Conservation (phyloP, 345 rosid species). For the Euphorbia pulcherrima region DNA sequence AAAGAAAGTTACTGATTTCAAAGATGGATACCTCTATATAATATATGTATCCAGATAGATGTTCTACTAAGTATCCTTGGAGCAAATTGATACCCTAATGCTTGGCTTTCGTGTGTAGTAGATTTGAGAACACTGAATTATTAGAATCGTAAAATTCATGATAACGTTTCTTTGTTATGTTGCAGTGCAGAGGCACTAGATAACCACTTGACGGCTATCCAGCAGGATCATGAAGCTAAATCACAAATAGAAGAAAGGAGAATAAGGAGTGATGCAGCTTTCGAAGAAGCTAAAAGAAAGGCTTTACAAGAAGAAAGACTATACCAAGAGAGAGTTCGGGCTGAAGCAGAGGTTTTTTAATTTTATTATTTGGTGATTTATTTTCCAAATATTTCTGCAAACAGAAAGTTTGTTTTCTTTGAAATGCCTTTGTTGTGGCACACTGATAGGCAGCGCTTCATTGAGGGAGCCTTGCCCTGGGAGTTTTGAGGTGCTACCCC, state of each 20-base stretch:
- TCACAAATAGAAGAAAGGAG: constrained; percentile 88
- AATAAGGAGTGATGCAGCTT: constrained; percentile 75
- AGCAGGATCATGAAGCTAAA: constrained; percentile 71
- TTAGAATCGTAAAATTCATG: background rate
- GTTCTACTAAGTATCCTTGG: background rate
- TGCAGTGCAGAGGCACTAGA: constrained; percentile 93
- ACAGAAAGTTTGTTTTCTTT: background rate
- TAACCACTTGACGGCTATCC: constrained; percentile 76
- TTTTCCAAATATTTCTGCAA: background rate
- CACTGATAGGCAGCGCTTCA: too few species aligned
- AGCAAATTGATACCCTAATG: background rate
- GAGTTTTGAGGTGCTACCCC: too few species aligned
- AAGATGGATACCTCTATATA: too few species aligned
- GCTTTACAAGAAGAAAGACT: constrained; percentile 74
- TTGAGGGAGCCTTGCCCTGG: too few species aligned
- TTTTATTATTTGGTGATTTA: background rate
- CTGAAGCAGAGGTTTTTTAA: constrained; percentile 78
- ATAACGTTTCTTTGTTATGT: constrained; percentile 5
- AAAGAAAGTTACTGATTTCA: background rate
- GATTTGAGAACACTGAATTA: background rate
- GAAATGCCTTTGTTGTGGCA: too few species aligned
- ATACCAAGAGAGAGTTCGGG: constrained; percentile 74
- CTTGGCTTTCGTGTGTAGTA: constrained; percentile 3
- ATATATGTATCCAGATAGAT: background rate
- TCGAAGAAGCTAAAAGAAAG: constrained; percentile 81